Evolutionary conservation across 2,329 filamentous ascomycete genomes (phyloP), one percentile per base, ranked within the genome.

Genomic region (Dichotomopilus funicola): DNA sequence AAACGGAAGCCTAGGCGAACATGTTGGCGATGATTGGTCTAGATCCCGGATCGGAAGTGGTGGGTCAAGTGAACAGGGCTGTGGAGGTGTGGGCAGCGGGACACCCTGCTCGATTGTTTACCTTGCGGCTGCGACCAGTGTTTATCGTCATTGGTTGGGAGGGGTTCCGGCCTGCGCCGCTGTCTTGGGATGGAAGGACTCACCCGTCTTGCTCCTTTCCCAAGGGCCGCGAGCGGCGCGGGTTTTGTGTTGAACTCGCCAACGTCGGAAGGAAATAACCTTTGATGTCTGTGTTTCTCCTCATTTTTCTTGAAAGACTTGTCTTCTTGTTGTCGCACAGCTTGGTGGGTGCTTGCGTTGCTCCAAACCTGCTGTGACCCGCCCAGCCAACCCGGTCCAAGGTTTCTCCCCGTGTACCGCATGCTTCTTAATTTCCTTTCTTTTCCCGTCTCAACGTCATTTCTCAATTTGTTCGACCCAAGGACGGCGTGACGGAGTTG

Each of bases 61-160:
- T 27, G 34, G 46, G 47, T 49, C 51, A 53, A 51, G 53, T 27
- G 31, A 51, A 37, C 55, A 50, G 36, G 38, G 33, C 34, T 40
- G 51, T 44, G 13, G 50, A 47, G 49, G 52, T 54, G 53, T 45
- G 53, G 52, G 27, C 33, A 33, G 52, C 51, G 49, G 49, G 44
- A 34, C 47, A 6, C 13, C 27, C 27, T n/a, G 42, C 41, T 51
- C 47, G 38, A 56, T 58, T 61, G 59, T 61, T 60, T 58, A 61
- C 59, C 54, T 56, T 54, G 51, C 34, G 27, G 12, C 38, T 43
- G 44, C 53, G 35, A 37, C 53, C 55, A 58, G 53, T 61, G 55
- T 56, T 58, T 56, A 59, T 56, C 59, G 53, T 54, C 51, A 59
- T 59, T 59, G 59, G 35, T 11, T 10, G 48, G 54, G 37, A 53